These are phyloP conservation scores for Aureobasidium sp. DNA, from an alignment of 2,329 filamentous ascomycete genomes.

Conservation along the genomic window DNA sequence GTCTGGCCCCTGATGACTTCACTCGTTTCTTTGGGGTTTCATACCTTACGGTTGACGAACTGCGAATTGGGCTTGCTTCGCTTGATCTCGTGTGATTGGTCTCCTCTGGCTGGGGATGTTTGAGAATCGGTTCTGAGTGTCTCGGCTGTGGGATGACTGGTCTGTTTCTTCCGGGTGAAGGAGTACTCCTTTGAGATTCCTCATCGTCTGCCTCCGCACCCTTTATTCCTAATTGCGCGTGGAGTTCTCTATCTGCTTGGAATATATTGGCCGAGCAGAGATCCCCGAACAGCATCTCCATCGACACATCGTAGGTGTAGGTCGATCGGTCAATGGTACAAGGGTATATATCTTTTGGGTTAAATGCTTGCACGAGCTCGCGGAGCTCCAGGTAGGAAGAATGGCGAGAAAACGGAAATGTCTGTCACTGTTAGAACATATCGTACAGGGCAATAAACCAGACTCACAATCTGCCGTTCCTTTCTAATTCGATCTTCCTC, in stretches of 20 bases:
- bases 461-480: conserved; percentile 24
- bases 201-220: neutral
- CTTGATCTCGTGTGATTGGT: neutral
- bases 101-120: neutral
- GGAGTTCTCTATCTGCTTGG: conserved; percentile 23
- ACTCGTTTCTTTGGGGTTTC: neutral
- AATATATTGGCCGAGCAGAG: conserved; percentile 58
- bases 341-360: conserved; percentile 70
- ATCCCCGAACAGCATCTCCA: conserved; percentile 63
- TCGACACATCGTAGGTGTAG: conserved; percentile 60
- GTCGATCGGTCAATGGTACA: conserved; percentile 59
- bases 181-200: neutral
- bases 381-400: conserved; percentile 79
- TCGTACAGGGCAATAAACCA: neutral
- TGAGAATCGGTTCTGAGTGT: neutral
- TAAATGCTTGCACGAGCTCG: conserved; percentile 59
- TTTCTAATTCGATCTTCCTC: conserved; percentile 18
- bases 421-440: conserved; percentile 23
- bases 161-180: neutral
- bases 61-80: neutral
- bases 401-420: conserved; percentile 83
- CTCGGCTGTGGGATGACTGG: neutral
- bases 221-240: neutral
- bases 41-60: neutral
- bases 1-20: neutral